Conservation (phyloP, 2,329 filamentous ascomycete species). For the Ceratocystis cubensis region DNA sequence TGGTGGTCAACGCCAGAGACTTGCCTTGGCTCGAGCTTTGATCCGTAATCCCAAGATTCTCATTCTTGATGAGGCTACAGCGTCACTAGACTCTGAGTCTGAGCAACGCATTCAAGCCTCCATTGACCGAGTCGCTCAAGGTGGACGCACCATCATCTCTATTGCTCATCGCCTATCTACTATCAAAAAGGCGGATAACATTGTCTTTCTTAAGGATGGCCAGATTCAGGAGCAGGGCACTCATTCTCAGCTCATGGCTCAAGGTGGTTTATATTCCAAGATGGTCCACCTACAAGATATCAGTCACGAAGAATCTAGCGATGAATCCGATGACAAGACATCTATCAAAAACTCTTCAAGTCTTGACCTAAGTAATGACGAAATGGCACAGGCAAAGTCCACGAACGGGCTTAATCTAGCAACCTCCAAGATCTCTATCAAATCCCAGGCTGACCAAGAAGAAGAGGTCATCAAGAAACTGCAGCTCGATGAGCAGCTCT, state of each 20-base stretch:
- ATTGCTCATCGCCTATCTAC: constrained; percentile 53
- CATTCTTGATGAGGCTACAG: constrained; percentile 50
- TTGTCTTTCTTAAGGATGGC: constrained; percentile 52
- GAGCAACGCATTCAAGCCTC: constrained; percentile 43
- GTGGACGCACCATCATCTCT: constrained; percentile 48
- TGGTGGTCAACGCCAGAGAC: constrained; percentile 48
- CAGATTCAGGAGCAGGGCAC: constrained; percentile 50
- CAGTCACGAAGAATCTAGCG: constrained; percentile 22
- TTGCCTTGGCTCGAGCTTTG: constrained; percentile 46
- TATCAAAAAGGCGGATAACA: constrained; percentile 52
- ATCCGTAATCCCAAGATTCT: constrained; percentile 45
- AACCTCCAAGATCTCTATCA: constrained; percentile 32
- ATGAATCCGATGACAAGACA: constrained; percentile 25
- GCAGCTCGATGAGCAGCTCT: constrained; percentile 32
- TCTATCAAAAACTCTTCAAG: constrained; percentile 26
- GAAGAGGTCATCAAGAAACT: constrained; percentile 27
- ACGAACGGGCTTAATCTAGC: constrained; percentile 29
- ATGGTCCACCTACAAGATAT: constrained; percentile 38
- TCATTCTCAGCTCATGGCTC: constrained; percentile 45
- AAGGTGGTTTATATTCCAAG: constrained; percentile 39
- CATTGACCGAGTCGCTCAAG: constrained; percentile 35
- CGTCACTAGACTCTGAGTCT: constrained; percentile 45
- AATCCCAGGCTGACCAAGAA: constrained; percentile 27
- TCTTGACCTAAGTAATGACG: constrained; percentile 29
- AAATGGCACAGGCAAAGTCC: constrained; percentile 23